Evolutionary conservation across 345 rosid genomes (phyloP).

Genomic region (Euphorbia tirucalli): DNA sequence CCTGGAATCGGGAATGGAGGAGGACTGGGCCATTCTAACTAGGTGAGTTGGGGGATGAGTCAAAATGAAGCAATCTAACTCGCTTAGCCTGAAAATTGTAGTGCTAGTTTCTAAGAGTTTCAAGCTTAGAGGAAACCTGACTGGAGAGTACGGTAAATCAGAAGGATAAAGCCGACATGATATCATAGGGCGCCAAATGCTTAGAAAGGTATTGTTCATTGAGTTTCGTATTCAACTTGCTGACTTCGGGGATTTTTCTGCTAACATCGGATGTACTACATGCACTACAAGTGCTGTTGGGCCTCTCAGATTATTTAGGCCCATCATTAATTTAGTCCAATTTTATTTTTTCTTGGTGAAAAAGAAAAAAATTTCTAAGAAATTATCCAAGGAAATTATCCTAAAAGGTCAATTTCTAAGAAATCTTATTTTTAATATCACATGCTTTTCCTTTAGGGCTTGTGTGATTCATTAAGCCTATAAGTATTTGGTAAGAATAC

Average conservation of each 20-base stretch:
- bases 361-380: too few relatives aligned
- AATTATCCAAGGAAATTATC: too few relatives aligned
- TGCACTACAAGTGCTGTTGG: neutral
- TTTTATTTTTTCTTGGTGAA: too few relatives aligned
- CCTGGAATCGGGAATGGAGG: conserved; percentile 14
- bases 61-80: neutral
- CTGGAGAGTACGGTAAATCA: neutral
- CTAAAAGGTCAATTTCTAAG: too few relatives aligned
- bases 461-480: too few relatives aligned
- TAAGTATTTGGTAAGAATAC: too few relatives aligned
- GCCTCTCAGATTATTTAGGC: neutral
- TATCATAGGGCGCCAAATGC: conserved; percentile 5
- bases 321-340: neutral
- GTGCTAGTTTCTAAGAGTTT: conserved; percentile 5
- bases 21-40: conserved; percentile 13
- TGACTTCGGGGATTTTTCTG: neutral
- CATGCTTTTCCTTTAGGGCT: too few relatives aligned
- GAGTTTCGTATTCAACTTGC: neutral
- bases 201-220: neutral
- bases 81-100: neutral
- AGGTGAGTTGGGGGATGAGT: conserved; percentile 23
- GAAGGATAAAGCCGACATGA: neutral
- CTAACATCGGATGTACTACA: neutral
- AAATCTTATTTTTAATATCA: too few relatives aligned
- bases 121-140: neutral